Percentiles rank a stretch among this genome's conserved stretches.
phyloP scores from a whole-genome alignment of 176 grass and related monocot species.

The bread wheat (Triticum aestivum) region IWGSC_CS_RefSeq_v2.1 NC_057814.1:187005145-187005644 shows the following conservation, averaged over 20 bases:
- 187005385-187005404: background rate
- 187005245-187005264: background rate
- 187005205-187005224: background rate
- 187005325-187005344: no score
- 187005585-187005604: background rate
- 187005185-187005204: no score
- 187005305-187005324: background rate
- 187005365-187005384: background rate
- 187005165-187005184: no score
- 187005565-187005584: background rate
- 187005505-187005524: no score
- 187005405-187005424: background rate
- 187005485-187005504: no score
- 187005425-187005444: background rate
- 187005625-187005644: conserved; percentile 1
- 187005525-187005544: no score
- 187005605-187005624: background rate
- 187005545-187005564: background rate
- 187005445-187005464: no score
- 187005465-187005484: no score
- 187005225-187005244: background rate
- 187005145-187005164: no score
- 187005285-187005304: no score
- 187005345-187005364: no score
- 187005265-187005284: background rate